These are phyloP conservation scores for Symbiotaphrina buchneri DNA, from an alignment of 495 filamentous ascomycete species.

Conservation along the genomic window DNA sequence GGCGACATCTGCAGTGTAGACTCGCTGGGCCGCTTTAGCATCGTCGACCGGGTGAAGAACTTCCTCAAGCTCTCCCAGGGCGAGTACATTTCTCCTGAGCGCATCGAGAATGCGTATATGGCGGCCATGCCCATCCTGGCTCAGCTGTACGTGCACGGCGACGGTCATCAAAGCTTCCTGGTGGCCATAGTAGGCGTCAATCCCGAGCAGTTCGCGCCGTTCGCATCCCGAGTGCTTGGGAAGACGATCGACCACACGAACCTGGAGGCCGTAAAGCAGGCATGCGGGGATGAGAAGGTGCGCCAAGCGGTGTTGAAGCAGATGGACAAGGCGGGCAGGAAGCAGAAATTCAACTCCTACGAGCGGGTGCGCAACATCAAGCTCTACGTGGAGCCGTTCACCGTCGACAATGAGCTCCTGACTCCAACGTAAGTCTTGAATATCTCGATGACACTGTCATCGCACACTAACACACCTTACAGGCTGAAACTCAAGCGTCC, in stretches of 20 bases:
- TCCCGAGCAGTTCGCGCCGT: constrained; percentile 58
- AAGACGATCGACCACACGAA: constrained; percentile 38
- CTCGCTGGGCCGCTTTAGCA: constrained; percentile 63
- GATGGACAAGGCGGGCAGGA: constrained; percentile 59
- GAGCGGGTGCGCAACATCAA: constrained; percentile 59
- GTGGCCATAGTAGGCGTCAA: constrained; percentile 77
- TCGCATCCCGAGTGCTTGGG: constrained; percentile 51
- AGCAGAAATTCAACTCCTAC: constrained; percentile 72
- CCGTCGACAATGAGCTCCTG: constrained; percentile 79
- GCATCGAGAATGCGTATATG: constrained; percentile 84
- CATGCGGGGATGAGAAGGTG: constrained; percentile 41
- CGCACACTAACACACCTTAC: constrained; percentile 14
- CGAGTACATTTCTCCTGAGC: constrained; percentile 94
- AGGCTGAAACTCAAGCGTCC: constrained; percentile 92
- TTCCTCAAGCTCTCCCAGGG: constrained; percentile 94
- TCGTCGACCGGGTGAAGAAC: constrained; percentile 96
- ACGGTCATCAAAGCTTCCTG: constrained; percentile 60
- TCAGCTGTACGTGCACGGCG: constrained; percentile 79
- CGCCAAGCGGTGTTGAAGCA: constrained; percentile 53
- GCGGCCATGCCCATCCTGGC: constrained; percentile 54
- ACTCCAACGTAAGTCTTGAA: constrained; percentile 72
- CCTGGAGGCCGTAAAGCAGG: constrained; percentile 37
- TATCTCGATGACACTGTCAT: background rate
- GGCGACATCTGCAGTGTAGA: constrained; percentile 80
- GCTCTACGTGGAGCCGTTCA: constrained; percentile 74